Evolutionary conservation across 129 eudicot genomes (phyloP).

Genomic region (Helianthus tuberosus): DNA sequence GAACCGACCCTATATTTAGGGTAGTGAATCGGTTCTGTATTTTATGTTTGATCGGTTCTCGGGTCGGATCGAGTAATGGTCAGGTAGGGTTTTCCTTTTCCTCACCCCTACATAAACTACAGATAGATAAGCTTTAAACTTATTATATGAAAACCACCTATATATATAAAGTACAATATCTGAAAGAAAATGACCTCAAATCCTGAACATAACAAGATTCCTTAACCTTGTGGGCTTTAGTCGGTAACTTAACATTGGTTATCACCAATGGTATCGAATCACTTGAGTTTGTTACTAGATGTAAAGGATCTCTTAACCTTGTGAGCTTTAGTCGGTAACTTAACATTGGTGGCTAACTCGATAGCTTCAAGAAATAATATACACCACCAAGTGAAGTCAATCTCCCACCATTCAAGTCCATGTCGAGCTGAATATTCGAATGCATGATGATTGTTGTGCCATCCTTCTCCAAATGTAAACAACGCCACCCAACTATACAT

Average conservation of each 20-base stretch:
- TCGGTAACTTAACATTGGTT: too few relatives aligned
- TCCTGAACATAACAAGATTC: neutral
- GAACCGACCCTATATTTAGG: too few relatives aligned
- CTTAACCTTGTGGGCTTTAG: too few relatives aligned
- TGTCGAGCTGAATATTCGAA: constrained; percentile 78
- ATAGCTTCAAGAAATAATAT: constrained; percentile 59
- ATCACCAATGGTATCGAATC: neutral
- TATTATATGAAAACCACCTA: neutral
- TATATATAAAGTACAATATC: too few relatives aligned
- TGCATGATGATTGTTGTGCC: constrained; percentile 80
- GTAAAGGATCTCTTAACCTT: constrained; percentile 47
- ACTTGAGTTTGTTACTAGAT: constrained; percentile 9
- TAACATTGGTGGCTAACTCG: constrained; percentile 85
- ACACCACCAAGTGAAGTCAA: constrained; percentile 75
- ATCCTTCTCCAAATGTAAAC: constrained; percentile 16
- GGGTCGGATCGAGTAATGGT: too few relatives aligned
- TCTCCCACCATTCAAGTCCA: constrained; percentile 93
- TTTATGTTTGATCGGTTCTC: too few relatives aligned
- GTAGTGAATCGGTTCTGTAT: too few relatives aligned
- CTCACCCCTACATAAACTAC: too few relatives aligned
- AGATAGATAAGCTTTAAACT: too few relatives aligned
- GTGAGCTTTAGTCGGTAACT: constrained; percentile 59
- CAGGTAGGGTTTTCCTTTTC: too few relatives aligned
- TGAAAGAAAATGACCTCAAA: neutral
- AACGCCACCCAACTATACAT: constrained; percentile 63